Percentiles rank a stretch among this genome's conserved stretches.
Conservation (phyloP, 371 early-diverging fungal species). For the Mucor circinelloides region DNA sequence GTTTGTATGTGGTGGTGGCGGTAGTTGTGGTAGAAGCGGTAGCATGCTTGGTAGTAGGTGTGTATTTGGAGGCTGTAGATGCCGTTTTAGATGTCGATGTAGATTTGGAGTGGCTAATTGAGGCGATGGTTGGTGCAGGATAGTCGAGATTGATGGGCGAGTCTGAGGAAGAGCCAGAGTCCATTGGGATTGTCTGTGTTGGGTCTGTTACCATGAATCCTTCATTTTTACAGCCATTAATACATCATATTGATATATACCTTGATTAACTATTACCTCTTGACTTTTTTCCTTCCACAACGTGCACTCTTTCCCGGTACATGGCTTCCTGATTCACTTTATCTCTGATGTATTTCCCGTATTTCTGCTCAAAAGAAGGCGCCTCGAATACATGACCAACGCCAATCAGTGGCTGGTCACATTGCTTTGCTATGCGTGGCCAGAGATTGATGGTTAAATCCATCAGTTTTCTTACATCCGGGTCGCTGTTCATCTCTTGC, state of each 20-base stretch:
- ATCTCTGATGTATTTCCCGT: not conserved
- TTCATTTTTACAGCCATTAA: not conserved
- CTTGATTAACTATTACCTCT: not conserved
- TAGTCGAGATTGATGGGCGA: not conserved
- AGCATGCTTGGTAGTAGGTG: not conserved
- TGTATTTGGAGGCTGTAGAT: not conserved
- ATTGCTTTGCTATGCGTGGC: not conserved
- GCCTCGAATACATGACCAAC: not conserved
- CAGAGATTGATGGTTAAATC: not conserved
- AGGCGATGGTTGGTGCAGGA: not conserved
- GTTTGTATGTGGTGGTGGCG: not conserved
- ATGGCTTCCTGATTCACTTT: conserved; percentile 1
- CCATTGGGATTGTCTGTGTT: no score
- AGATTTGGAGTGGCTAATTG: not conserved
- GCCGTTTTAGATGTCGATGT: not conserved
- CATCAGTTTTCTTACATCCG: not conserved
- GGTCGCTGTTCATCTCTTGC: conserved; percentile 7
- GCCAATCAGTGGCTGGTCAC: not conserved
- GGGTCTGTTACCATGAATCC: conserved; percentile 2
- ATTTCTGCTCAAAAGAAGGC: not conserved
- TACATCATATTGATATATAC: not conserved
- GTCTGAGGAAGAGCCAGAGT: not conserved
- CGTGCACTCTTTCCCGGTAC: not conserved
- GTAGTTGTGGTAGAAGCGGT: not conserved
- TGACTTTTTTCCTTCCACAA: not conserved